Base-by-base conservation (phyloP, 2,329 filamentous ascomycete species). In the Cercospora zeina region DNA sequence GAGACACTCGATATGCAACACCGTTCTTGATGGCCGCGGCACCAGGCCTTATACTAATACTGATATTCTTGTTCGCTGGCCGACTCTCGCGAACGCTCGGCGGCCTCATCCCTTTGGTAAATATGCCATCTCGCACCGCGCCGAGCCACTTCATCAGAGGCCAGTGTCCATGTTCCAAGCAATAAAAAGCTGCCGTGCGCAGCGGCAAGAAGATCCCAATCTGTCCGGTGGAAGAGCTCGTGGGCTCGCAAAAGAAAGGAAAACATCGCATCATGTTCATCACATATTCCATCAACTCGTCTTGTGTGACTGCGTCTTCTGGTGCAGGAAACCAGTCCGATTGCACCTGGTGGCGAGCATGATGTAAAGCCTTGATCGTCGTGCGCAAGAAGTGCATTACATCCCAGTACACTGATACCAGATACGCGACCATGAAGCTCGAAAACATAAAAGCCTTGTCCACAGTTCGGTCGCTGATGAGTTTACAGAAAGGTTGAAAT, bases 1-100 rank as follows among this genome's bases (percentile, higher is more conserved):
- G 24, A 49, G 42, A 21, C 13, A 27, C 42, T 27, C n/a, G 8
- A 14, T 49, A 27, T 24, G 42, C 42, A n/a, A 49, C 42, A n/a
- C 42, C 21, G 24, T 49, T 19, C 7, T 49, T 49, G 42, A 49
- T 49, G 19, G 21, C 42, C 6, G 42, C 11, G 27, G 42, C 21
- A 49, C 42, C 49, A 11, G 49, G 27, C n/a, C 49, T 33, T 21
- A 33, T 53, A 34, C 49, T 70, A 86, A 91, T 24, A 89, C 95
- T 71, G n/a, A 58, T 36, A 14, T 34, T 47, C 27, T 39, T 58
- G 2, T 30, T 34, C 7, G 61, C 54, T n/a, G 57, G 55, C 33
- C 56, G 49, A 16, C 36, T 27, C 42, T 62, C 49, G 30, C 50
- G 61, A 21, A 65, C 65, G 36, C 58, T 63, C 11, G 71, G 71